A percentile compares a stretch with the other conserved stretches of the same genome.
phyloP scores from a whole-genome alignment of 441 rosid species.

The Flueggea neowawraea region DNA sequence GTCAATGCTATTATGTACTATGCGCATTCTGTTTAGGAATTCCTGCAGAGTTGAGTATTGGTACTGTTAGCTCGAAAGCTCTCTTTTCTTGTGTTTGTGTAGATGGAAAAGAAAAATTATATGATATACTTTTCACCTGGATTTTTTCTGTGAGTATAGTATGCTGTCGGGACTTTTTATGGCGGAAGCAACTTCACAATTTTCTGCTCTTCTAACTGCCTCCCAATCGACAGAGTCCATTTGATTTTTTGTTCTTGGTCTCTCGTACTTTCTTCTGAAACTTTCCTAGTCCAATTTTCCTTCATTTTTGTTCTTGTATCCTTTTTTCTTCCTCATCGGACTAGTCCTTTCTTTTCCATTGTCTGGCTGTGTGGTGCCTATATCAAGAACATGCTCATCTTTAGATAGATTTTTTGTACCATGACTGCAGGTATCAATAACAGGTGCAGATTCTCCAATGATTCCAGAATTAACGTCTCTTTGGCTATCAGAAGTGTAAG shows the following conservation, averaged over 20 bases:
- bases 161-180: constrained; percentile 94
- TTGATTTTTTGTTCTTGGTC: constrained; percentile 51
- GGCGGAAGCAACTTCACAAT: constrained; percentile 54
- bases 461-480: too few relatives aligned
- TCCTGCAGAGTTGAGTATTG: constrained; percentile 52
- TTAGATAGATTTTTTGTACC: too few relatives aligned
- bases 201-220: constrained; percentile 71
- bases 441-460: too few relatives aligned
- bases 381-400: too few relatives aligned
- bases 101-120: too few relatives aligned
- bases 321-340: constrained; percentile 7
- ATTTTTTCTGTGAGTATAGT: constrained; percentile 88
- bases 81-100: not conserved
- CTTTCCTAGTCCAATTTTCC: constrained; percentile 70
- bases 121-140: constrained; percentile 40
- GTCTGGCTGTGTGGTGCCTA: too few relatives aligned
- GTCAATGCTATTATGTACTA: constrained; percentile 77
- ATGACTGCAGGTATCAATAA: too few relatives aligned
- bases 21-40: constrained; percentile 62
- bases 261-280: constrained; percentile 49
- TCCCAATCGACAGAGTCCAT: constrained; percentile 88
- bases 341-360: too few relatives aligned
- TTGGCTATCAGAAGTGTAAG: too few relatives aligned
- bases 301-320: constrained; percentile 24
- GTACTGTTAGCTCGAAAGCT: constrained; percentile 11